Base-by-base conservation (phyloP, 176 grass and related monocot genomes). In the Elymus sibiricus region DNA sequence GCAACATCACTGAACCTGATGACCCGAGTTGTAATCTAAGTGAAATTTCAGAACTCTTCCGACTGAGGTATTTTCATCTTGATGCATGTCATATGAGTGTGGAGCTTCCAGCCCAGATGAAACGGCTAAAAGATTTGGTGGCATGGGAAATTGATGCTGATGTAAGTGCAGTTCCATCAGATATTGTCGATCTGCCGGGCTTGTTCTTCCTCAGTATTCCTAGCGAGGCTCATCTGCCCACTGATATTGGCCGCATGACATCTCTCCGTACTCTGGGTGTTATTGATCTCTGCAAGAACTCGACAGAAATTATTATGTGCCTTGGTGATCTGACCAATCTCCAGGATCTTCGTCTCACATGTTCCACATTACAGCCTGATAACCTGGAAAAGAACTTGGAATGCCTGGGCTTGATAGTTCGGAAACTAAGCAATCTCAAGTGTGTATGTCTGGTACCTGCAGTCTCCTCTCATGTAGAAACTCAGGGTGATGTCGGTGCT, bases 231-330 rank as follows among this genome's bases (percentile, higher is more conserved):
- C 1, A 7, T 42, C 21, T 71, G 68, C 68, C 68, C 21, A 1
- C 19, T 71, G 35, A 4, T 24, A 13, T 71, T 24, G 37, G 35
- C 10, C 35, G 11, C 35, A 39, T 71, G 68, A 42, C 10, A 3
- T 40, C 35, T 24, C 35, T 71, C 14, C 11, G 37, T 2, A 42
- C 37, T 39, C 37, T 71, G 35, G 68, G 35, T 3, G 10, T 24
- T 24, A 0, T 71, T 0, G 21, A 71, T 42, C 19, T 71, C 11
- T 7, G 19, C 68, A 39, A 40, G 1, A 12, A 24, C 68, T 71
- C 37, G 14, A 5, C 3, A 47, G 56, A n/a, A 3, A 24, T 1
- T 24, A 0, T 60, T 1, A 3, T 9, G 56, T 0, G 2, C 2
- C 68, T 40, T 5, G 21, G 37, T 0, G 11, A 14, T 0, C 5